Evolutionary conservation across 306 rosid genomes (phyloP).

Genomic region (Quercus suber): DNA sequence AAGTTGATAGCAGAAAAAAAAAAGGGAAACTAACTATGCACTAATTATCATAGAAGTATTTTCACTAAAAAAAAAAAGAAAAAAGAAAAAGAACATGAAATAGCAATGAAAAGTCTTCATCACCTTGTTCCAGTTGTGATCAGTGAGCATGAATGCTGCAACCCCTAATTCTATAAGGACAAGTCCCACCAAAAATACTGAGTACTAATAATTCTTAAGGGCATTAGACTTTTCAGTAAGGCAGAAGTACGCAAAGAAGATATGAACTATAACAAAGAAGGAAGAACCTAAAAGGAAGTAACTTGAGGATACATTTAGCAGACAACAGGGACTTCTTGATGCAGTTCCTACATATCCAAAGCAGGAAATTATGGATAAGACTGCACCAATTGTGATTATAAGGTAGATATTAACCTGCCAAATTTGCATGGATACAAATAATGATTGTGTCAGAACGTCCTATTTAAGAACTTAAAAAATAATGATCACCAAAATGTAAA

Average conservation of each 20-base stretch:
- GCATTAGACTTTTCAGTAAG: background rate
- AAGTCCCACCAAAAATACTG: slow-evolving; percentile 18
- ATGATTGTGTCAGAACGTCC: too few species aligned
- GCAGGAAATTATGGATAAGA: slow-evolving; percentile 21
- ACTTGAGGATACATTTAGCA: slow-evolving; percentile 26
- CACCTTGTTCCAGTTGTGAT: slow-evolving; percentile 28
- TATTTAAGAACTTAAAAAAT: too few species aligned
- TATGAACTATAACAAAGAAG: background rate
- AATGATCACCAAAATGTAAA: too few species aligned
- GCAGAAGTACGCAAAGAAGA: background rate
- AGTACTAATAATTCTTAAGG: slow-evolving; percentile 13
- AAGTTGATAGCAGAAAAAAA: background rate
- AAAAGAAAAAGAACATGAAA: background rate
- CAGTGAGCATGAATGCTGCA: slow-evolving; percentile 14
- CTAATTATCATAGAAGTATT: too few species aligned
- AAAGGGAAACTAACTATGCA: too few species aligned
- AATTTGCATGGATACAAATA: background rate
- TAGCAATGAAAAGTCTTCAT: background rate
- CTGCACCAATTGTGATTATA: slow-evolving; percentile 21
- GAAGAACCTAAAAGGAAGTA: background rate
- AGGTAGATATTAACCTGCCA: slow-evolving; percentile 29
- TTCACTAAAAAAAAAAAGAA: too few species aligned
- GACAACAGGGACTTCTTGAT: slow-evolving; percentile 26
- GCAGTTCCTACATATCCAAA: slow-evolving; percentile 20
- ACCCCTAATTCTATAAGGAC: slow-evolving; percentile 1